These are phyloP conservation scores for Cystoisospora suis DNA, from an alignment of 169 alveolate species.

Conservation along the genomic window DNA sequence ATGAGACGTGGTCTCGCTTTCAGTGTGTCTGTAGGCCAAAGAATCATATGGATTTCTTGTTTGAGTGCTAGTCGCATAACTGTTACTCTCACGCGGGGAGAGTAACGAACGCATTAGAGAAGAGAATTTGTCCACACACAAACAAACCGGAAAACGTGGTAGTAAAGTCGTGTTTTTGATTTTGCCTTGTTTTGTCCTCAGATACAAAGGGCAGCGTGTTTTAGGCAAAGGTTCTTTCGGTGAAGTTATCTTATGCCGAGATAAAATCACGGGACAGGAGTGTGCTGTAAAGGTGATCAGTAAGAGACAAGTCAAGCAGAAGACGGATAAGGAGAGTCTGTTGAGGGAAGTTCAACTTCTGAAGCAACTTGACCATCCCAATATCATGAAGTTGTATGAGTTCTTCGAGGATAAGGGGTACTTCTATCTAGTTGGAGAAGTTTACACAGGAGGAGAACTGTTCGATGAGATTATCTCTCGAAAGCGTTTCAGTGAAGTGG, in stretches of 20 bases:
- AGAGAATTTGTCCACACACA: no score
- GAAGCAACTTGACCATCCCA: conserved; percentile 88
- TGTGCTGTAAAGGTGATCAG: conserved; percentile 91
- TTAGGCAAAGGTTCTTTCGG: conserved; percentile 94
- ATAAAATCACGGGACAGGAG: conserved; percentile 82
- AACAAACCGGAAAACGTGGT: no score
- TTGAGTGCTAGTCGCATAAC: no score
- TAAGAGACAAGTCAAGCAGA: conserved; percentile 85
- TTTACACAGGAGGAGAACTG: conserved; percentile 94
- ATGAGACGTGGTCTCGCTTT: no score
- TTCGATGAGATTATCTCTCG: conserved; percentile 92
- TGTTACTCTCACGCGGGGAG: no score
- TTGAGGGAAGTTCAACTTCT: conserved; percentile 86
- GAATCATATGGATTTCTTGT: no score
- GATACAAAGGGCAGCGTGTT: conserved; percentile 85
- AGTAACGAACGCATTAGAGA: no score
- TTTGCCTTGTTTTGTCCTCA: conserved; percentile 72
- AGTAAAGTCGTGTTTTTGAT: no score
- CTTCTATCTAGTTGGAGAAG: conserved; percentile 90
- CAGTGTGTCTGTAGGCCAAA: no score
- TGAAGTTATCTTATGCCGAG: conserved; percentile 87
- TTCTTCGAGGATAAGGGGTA: conserved; percentile 88
- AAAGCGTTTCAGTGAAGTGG: conserved; percentile 88
- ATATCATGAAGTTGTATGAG: conserved; percentile 90
- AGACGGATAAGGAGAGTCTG: conserved; percentile 83